These are phyloP conservation scores for Blastocystis sp. DNA, from an alignment of 352 stramenopile genomes.

Conservation along the genomic window DNA sequence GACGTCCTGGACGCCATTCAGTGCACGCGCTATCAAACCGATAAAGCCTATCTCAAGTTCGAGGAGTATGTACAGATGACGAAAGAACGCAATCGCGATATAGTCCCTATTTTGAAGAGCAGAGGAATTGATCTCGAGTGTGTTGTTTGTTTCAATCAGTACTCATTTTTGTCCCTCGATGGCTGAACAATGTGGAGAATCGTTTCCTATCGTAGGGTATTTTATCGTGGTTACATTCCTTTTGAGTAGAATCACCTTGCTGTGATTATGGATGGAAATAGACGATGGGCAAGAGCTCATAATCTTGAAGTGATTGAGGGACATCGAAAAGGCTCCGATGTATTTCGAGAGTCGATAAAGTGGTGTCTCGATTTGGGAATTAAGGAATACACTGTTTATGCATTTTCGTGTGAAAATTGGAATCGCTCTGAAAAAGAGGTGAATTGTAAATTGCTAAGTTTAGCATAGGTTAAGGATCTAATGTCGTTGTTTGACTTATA, in stretches of 20 bases:
- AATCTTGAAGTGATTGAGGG: conserved; percentile 70
- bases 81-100: conserved; percentile 41
- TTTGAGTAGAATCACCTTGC: conserved; percentile 74
- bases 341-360: conserved; percentile 79
- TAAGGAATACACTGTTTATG: conserved; percentile 83
- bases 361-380: conserved; percentile 74
- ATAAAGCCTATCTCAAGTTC: conserved; percentile 38
- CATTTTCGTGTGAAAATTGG: conserved; percentile 93
- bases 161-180: neutral
- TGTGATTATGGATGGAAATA: conserved; percentile 92
- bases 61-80: conserved; percentile 60
- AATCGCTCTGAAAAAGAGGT: conserved; percentile 80
- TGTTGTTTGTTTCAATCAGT: neutral
- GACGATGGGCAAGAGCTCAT: conserved; percentile 75
- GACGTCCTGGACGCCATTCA: conserved; percentile 29
- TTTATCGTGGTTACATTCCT: neutral
- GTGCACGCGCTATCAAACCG: conserved; percentile 41
- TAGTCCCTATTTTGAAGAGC: conserved; percentile 10
- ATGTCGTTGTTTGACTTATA: conserved; percentile 48
- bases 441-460: conserved; percentile 54
- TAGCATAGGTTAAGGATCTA: conserved; percentile 23
- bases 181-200: neutral
- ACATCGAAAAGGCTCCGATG: conserved; percentile 81
- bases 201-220: neutral
- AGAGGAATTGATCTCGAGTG: conserved; percentile 15